phyloP scores from a whole-genome alignment of 2,329 filamentous ascomycete species.

The Epichloe gansuensis region DNA sequence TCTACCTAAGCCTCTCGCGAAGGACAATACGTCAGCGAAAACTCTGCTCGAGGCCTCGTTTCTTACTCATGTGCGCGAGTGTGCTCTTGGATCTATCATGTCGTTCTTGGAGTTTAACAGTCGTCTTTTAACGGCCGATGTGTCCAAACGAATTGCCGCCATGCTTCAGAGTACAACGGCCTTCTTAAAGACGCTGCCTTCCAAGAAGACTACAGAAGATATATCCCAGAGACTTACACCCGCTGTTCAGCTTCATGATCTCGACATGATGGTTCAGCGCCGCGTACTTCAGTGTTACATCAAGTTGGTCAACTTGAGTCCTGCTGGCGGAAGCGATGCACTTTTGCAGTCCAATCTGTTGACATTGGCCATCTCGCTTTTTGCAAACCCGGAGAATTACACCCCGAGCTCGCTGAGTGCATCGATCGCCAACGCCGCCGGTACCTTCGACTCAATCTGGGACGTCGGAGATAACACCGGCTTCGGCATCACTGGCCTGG shows the following conservation, averaged over 20 bases:
- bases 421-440: slow-evolving; percentile 80
- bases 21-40: slow-evolving; percentile 75
- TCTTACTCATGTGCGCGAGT: slow-evolving; percentile 86
- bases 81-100: slow-evolving; percentile 78
- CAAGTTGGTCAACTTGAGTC: slow-evolving; percentile 78
- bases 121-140: slow-evolving; percentile 80
- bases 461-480: slow-evolving; percentile 89
- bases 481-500: slow-evolving; percentile 81
- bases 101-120: slow-evolving; percentile 91
- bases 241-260: slow-evolving; percentile 75
- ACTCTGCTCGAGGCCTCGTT: slow-evolving; percentile 85
- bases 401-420: slow-evolving; percentile 73
- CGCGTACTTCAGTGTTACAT: slow-evolving; percentile 92
- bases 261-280: slow-evolving; percentile 84
- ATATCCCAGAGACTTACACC: slow-evolving; percentile 71
- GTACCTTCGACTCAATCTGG: slow-evolving; percentile 88
- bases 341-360: slow-evolving; percentile 84
- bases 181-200: slow-evolving; percentile 74
- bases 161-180: slow-evolving; percentile 93
- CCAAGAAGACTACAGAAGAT: slow-evolving; percentile 77
- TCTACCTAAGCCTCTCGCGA: slow-evolving; percentile 82
- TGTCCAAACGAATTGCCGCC: slow-evolving; percentile 78
- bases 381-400: slow-evolving; percentile 86
- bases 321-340: slow-evolving; percentile 71
- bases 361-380: slow-evolving; percentile 77